These are phyloP conservation scores for Blakeslea trispora DNA, from an alignment of 371 early-diverging fungal genomes.

Conservation along the genomic window DNA sequence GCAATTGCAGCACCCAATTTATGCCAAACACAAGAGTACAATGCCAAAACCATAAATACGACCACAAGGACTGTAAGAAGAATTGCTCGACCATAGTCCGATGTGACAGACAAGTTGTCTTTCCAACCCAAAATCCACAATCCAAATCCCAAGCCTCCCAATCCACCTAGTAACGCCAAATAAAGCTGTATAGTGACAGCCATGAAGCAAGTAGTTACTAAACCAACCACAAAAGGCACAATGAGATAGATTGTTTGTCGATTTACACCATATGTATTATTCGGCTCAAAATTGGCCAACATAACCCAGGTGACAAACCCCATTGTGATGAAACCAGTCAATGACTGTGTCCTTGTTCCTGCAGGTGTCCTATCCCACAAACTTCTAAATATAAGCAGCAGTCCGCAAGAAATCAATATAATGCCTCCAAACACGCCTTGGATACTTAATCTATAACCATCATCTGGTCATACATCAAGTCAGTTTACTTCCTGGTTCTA, in stretches of 20 bases:
- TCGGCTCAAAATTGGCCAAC: conserved; percentile 56
- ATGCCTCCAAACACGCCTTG: conserved; percentile 64
- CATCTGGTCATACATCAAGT: conserved; percentile 23
- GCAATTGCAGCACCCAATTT: conserved; percentile 65
- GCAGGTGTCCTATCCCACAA: conserved; percentile 25
- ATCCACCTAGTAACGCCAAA: conserved; percentile 52
- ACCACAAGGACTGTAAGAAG: conserved; percentile 62
- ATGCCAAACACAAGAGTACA: conserved; percentile 58
- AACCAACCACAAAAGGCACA: conserved; percentile 50
- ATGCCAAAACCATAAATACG: conserved; percentile 53
- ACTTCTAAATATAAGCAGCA: conserved; percentile 60
- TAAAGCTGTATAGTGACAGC: conserved; percentile 40
- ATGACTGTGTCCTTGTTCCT: conserved; percentile 62
- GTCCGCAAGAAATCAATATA: conserved; percentile 60
- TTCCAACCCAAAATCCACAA: conserved; percentile 66
- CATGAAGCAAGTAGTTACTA: conserved; percentile 21
- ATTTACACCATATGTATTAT: conserved; percentile 30
- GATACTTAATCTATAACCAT: conserved; percentile 49
- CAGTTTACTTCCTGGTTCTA: background rate
- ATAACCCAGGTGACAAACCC: conserved; percentile 55
- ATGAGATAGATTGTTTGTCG: conserved; percentile 50
- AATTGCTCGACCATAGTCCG: conserved; percentile 60
- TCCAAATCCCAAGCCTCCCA: conserved; percentile 66
- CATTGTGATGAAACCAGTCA: conserved; percentile 34
- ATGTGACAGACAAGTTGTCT: conserved; percentile 54